Conservation (phyloP, 805 yeast species). For the Myxozyma vanderwaltii region DNA sequence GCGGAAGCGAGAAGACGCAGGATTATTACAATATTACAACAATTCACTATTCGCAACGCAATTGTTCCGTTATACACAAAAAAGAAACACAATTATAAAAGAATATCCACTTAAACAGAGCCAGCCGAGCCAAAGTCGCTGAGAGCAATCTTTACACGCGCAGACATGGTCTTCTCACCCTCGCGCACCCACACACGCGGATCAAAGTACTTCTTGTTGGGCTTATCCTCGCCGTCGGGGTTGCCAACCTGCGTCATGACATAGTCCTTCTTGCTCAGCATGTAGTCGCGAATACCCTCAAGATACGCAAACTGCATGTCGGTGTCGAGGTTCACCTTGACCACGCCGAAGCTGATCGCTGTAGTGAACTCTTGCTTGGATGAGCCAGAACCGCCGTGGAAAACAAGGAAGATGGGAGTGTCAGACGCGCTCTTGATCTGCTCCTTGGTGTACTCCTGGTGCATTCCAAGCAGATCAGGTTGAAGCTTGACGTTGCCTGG, state of each 20-base stretch:
- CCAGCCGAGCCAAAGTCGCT: constrained; percentile 63
- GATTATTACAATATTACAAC: not conserved
- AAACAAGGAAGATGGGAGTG: constrained; percentile 90
- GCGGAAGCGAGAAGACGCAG: not conserved
- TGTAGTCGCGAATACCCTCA: constrained; percentile 95
- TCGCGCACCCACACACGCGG: constrained; percentile 99
- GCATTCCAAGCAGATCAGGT: constrained; percentile 93
- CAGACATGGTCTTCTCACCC: constrained; percentile 98
- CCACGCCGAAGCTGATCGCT: constrained; percentile 92
- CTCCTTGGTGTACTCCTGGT: constrained; percentile 84
- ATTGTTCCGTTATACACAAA: too few species aligned
- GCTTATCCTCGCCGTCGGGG: constrained; percentile 99
- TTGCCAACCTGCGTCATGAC: constrained; percentile 86
- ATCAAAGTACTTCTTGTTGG: constrained; percentile 99
- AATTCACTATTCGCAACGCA: too few species aligned
- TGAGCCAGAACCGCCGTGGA: constrained; percentile 99
- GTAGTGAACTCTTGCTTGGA: constrained; percentile 85
- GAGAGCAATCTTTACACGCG: constrained; percentile 82
- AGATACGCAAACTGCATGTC: constrained; percentile 99
- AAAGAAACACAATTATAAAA: too few species aligned
- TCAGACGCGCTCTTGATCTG: constrained; percentile 54
- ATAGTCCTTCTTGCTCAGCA: constrained; percentile 95
- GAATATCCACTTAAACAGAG: constrained; percentile 22
- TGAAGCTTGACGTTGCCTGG: constrained; percentile 95
- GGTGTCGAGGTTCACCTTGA: constrained; percentile 98